A percentile compares a stretch with the other conserved stretches of the same genome.
These are phyloP conservation scores for Inonotus obliquus DNA, from an alignment of 1,284 basidiomycete genomes.

Conservation along the genomic window DNA sequence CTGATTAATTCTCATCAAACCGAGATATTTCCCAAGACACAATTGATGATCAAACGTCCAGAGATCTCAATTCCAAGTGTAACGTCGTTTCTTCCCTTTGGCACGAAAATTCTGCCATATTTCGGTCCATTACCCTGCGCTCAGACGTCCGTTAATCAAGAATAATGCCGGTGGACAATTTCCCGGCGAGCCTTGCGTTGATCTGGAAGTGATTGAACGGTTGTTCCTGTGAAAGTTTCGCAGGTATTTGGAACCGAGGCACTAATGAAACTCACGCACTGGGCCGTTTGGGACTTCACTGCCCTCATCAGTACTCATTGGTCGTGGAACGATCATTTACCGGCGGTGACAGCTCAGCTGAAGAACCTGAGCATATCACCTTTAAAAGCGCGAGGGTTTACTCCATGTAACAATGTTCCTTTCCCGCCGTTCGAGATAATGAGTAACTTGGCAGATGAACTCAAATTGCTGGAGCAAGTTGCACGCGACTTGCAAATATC, in stretches of 20 bases:
- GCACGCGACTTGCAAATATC: slow-evolving; percentile 7
- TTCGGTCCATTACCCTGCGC: neutral
- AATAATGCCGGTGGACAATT: neutral
- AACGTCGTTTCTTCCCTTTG: neutral
- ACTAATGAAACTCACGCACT: neutral
- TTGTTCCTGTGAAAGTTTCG: neutral
- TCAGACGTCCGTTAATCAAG: too few species aligned
- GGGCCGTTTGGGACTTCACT: neutral
- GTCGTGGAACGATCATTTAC: neutral
- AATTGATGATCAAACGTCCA: neutral
- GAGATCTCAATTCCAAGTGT: neutral
- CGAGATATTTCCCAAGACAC: neutral
- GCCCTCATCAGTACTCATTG: neutral
- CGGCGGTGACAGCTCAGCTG: neutral
- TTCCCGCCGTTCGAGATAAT: neutral
- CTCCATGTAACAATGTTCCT: neutral
- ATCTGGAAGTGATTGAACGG: neutral
- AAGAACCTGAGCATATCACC: neutral
- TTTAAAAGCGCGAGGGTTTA: too few species aligned
- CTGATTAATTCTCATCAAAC: too few species aligned
- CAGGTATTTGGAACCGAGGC: neutral
- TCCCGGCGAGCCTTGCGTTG: neutral
- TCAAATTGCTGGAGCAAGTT: slow-evolving; percentile 2
- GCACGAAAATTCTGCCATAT: neutral
- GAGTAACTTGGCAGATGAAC: neutral